Conservation (phyloP, 306 rosid genomes). For the Ziziphus jujuba region DNA sequence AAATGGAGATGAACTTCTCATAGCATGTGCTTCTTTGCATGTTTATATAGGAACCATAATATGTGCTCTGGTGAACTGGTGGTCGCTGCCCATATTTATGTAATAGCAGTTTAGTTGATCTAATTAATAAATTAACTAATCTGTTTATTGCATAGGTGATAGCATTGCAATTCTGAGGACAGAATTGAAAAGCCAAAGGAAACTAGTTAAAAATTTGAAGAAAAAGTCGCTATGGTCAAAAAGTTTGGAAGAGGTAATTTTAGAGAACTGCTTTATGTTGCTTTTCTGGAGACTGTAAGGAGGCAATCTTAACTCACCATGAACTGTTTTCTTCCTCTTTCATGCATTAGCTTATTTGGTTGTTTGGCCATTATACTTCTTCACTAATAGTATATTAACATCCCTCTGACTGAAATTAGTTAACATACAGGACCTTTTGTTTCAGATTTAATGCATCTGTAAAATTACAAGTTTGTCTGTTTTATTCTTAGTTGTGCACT, state of each 20-base stretch:
- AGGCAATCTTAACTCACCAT: neutral
- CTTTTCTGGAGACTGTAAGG: slow-evolving; percentile 2
- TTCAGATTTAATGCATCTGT: too few relatives aligned
- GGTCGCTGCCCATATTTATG: neutral
- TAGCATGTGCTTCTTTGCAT: neutral
- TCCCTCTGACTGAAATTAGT: too few relatives aligned
- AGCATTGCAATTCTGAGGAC: slow-evolving; percentile 51
- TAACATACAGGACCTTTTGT: too few relatives aligned
- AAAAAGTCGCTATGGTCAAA: slow-evolving; percentile 84
- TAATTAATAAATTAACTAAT: neutral
- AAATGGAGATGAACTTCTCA: neutral
- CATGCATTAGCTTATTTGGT: too few relatives aligned
- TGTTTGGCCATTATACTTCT: too few relatives aligned
- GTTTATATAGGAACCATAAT: neutral
- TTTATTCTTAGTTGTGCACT: too few relatives aligned
- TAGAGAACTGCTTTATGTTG: slow-evolving; percentile 20
- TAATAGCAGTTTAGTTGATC: neutral
- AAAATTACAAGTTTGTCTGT: too few relatives aligned
- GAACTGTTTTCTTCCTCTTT: neutral
- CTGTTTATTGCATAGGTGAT: slow-evolving; percentile 49
- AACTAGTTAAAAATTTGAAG: slow-evolving; percentile 64
- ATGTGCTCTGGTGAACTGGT: neutral
- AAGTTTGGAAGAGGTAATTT: slow-evolving; percentile 84
- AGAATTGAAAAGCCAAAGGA: slow-evolving; percentile 68
- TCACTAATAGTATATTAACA: too few relatives aligned